Conservation (phyloP, 257 asterid genomes). For the Lithospermum erythrorhizon region DNA sequence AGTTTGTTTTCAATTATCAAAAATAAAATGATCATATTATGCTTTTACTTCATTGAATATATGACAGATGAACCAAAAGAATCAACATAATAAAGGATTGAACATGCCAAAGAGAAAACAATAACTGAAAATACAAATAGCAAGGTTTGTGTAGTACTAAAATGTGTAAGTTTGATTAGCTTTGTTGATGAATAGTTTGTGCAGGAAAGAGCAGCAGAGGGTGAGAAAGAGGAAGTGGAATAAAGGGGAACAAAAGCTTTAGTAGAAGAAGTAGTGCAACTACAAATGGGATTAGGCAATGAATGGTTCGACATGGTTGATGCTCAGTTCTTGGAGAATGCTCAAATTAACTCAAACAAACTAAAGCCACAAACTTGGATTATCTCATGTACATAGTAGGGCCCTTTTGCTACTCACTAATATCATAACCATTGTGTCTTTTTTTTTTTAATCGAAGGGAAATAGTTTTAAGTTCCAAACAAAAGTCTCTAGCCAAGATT, state of each 20-base stretch:
- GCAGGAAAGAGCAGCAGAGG: neutral
- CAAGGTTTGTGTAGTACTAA: constrained; percentile 12
- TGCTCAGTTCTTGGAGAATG: neutral
- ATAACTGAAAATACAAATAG: constrained; percentile 4
- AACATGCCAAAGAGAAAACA: neutral
- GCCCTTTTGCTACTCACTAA: no score
- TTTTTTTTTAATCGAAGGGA: no score
- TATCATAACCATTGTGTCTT: no score
- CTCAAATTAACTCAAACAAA: neutral
- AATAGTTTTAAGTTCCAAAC: no score
- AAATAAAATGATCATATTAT: no score
- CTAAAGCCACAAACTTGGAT: neutral
- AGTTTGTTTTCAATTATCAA: no score
- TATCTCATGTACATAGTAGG: no score
- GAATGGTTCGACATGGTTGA: constrained; percentile 17
- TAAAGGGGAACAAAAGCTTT: constrained; percentile 7
- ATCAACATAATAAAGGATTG: no score
- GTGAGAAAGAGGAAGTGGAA: constrained; percentile 2
- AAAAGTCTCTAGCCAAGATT: no score
- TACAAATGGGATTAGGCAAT: constrained; percentile 2
- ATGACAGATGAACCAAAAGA: no score
- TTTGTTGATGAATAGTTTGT: neutral
- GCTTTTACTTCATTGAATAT: no score
- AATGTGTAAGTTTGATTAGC: neutral
- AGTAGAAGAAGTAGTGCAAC: constrained; percentile 7